Percentiles rank a stretch among this genome's conserved stretches.
Conservation (phyloP, 2,329 filamentous ascomycete species). For the Aspergillus neotritici region DNA sequence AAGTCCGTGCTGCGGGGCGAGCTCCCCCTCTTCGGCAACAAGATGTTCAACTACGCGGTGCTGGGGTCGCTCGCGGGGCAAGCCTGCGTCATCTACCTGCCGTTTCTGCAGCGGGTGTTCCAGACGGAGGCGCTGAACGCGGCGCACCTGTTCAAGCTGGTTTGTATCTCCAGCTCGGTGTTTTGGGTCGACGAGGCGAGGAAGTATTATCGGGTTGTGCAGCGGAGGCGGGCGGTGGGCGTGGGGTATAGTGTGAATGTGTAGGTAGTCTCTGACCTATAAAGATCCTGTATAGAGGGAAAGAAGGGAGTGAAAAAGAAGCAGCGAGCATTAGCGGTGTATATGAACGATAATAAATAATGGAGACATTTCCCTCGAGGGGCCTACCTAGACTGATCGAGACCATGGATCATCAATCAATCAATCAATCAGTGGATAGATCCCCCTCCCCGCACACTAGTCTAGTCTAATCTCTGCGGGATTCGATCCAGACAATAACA, state of each 20-base stretch:
- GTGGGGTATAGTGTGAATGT: conserved; percentile 40
- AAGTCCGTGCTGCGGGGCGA: conserved; percentile 88
- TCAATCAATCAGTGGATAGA: too few relatives aligned
- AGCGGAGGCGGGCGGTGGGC: conserved; percentile 29
- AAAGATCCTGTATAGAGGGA: conserved; percentile 5
- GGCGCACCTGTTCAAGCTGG: conserved; percentile 66
- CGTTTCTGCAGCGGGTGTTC: conserved; percentile 88
- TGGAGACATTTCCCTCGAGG: too few relatives aligned
- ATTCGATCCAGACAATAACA: too few relatives aligned
- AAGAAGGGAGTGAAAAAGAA: neutral
- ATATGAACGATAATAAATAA: too few relatives aligned
- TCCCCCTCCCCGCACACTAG: too few relatives aligned
- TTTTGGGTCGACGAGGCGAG: conserved; percentile 92
- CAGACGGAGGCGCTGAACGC: conserved; percentile 82
- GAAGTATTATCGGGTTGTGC: conserved; percentile 56
- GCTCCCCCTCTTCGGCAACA: conserved; percentile 75
- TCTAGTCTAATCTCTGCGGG: too few relatives aligned
- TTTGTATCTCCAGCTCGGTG: conserved; percentile 76
- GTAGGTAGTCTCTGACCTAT: conserved; percentile 10
- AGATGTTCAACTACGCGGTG: conserved; percentile 95
- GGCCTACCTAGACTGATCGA: too few relatives aligned
- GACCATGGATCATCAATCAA: too few relatives aligned
- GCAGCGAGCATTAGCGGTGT: too few relatives aligned
- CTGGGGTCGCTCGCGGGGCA: conserved; percentile 78
- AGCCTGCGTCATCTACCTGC: conserved; percentile 87